Conservation (phyloP, 495 filamentous ascomycete species). For the Annulohypoxylon nitens region DNA sequence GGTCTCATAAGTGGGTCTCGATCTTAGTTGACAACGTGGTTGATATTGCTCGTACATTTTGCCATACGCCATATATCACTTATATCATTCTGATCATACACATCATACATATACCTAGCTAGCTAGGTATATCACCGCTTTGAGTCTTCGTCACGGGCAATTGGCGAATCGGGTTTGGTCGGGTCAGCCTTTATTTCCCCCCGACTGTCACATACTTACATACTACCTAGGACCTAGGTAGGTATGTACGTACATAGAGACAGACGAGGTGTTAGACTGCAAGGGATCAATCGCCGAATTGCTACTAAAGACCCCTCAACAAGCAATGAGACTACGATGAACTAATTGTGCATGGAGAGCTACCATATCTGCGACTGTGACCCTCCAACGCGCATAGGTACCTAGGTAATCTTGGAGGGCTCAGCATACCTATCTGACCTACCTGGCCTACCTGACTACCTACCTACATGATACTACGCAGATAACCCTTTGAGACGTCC, state of each 20-base stretch:
- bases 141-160: conserved; percentile 30
- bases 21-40: conserved; percentile 44
- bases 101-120: not conserved
- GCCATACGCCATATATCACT: not conserved
- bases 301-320: conserved; percentile 23
- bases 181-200: conserved; percentile 28
- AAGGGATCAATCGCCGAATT: conserved; percentile 21
- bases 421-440: not conserved
- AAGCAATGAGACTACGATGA: conserved; percentile 29
- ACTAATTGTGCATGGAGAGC: conserved; percentile 29
- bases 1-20: conserved; percentile 12
- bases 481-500: not conserved
- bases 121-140: conserved; percentile 26
- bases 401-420: not conserved
- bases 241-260: not conserved
- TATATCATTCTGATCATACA: not conserved
- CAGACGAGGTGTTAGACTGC: conserved; percentile 7
- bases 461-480: not conserved
- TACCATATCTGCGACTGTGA: conserved; percentile 20
- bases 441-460: too few relatives aligned
- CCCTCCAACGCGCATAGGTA: conserved; percentile 9
- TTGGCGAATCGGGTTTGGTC: conserved; percentile 45
- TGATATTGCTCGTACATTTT: conserved; percentile 18
- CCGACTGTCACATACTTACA: conserved; percentile 20
- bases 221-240: not conserved